phyloP scores from a whole-genome alignment of 257 asterid genomes.

The Salvia splendens region DNA sequence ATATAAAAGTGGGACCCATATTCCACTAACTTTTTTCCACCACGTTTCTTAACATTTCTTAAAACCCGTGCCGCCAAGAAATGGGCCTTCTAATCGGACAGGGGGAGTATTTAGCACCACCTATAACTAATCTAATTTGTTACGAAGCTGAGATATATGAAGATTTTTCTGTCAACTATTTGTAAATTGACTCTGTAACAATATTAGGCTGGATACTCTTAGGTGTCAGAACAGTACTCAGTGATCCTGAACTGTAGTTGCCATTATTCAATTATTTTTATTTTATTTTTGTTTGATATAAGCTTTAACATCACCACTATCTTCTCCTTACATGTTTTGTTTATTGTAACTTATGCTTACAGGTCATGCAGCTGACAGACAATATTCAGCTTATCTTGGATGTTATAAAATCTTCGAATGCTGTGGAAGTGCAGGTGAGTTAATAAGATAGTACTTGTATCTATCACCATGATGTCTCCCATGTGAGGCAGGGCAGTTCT shows the following conservation, averaged over 20 bases:
- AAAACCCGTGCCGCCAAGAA: too few relatives aligned
- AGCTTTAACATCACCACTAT: not conserved
- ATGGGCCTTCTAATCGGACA: too few relatives aligned
- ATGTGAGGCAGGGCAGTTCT: not conserved
- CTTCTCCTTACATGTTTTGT: not conserved
- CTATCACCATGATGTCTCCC: not conserved
- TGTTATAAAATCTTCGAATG: conserved; percentile 53
- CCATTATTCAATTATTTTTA: too few relatives aligned
- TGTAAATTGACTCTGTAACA: not conserved
- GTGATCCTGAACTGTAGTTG: not conserved
- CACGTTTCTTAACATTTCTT: too few relatives aligned
- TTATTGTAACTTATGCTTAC: conserved; percentile 9
- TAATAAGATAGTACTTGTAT: not conserved
- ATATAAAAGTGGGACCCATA: too few relatives aligned
- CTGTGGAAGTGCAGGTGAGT: conserved; percentile 76
- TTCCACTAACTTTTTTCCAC: too few relatives aligned
- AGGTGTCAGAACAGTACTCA: not conserved
- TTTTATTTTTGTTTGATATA: not conserved
- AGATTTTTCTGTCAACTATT: not conserved
- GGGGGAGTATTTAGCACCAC: not conserved
- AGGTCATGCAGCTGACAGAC: conserved; percentile 65
- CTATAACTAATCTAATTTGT: not conserved
- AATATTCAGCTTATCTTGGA: conserved; percentile 60
- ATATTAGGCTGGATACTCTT: not conserved
- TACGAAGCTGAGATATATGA: not conserved